A percentile compares a stretch with the other conserved stretches of the same genome.
Evolutionary conservation across 1,284 basidiomycete species (phyloP).

Genomic region (Trametes hirsuta): DNA sequence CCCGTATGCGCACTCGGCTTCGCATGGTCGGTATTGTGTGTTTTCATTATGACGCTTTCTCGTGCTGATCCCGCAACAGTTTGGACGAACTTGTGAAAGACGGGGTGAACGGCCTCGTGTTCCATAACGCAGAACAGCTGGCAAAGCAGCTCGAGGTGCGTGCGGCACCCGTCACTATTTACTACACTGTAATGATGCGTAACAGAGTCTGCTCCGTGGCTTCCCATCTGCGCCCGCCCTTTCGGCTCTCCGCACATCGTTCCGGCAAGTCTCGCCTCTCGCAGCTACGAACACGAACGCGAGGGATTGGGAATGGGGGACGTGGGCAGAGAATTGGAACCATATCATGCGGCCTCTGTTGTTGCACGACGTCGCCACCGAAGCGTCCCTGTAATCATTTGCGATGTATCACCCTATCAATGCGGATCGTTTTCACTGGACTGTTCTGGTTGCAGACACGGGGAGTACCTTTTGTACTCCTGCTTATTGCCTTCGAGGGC

Average conservation of each 20-base stretch:
- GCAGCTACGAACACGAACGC: conserved; percentile 22
- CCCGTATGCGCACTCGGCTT: conserved; percentile 94
- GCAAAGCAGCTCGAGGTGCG: conserved; percentile 74
- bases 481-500: too few relatives aligned
- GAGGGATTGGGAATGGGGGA: conserved; percentile 62
- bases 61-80: conserved; percentile 44
- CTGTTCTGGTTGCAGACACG: too few relatives aligned
- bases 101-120: conserved; percentile 82
- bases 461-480: too few relatives aligned
- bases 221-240: conserved; percentile 64
- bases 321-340: conserved; percentile 89
- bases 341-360: conserved; percentile 66
- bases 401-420: too few relatives aligned
- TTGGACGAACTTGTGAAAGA: conserved; percentile 87
- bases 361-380: conserved; percentile 46
- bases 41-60: too few relatives aligned
- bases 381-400: conserved; percentile 14
- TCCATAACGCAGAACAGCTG: conserved; percentile 71
- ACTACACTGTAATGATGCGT: not conserved
- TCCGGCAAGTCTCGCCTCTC: conserved; percentile 30
- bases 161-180: not conserved
- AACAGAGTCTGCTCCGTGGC: conserved; percentile 47
- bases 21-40: conserved; percentile 72
- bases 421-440: too few relatives aligned
- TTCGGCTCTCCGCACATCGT: conserved; percentile 49